Base-by-base conservation (phyloP, 192 early-diverging fungal species). In the Umbelopsis sp. region DNA sequence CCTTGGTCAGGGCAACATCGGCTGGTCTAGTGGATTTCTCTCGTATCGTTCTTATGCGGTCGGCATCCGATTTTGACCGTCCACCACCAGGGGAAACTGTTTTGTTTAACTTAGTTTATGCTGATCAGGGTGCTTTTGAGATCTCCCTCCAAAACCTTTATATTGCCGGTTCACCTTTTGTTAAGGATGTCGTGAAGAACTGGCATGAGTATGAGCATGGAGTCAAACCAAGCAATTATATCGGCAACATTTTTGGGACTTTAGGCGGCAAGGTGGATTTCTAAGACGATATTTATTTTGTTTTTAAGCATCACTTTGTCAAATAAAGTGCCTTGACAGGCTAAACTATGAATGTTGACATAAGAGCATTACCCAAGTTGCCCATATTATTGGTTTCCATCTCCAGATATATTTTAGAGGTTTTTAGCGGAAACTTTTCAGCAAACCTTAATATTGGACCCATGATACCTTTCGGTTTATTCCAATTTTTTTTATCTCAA, bases 61-160 rank as follows among this genome's bases (percentile, higher is more conserved):
- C 65, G 16, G 65, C 65, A 27, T 47, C 45, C 16, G 46, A 66
- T 25, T 66, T 66, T 66, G 65, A 66, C 23, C 65, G 65, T 27
- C 41, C 45, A 22, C 65, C 65, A 30, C 44, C 65, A 0, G 41
- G 45, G 7, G 23, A 46, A 23, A 4, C 65, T 15, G 11, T 44
- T 0, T 46, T 66, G 4, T 66, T 47, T 20, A 48, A 48, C 20
- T 41, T 66, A 2, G 21, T 66, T 3, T 66, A 66, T n/a, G 65
- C 65, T 46, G 15, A 66, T 18, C 45, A 47, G 23, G 65, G 65
- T 16, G 23, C 65, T 8, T 66, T 66, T 16, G 65, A 33, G 22
- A 66, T 48, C n/a, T 66, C 65, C n/a, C 35, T 66, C 16, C 45
- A 66, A 33, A 66, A 66, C 20, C 23, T 66, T 46, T 18, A 23